Percentiles rank a stretch among this genome's conserved stretches.
Evolutionary conservation across 768 basidiomycete species (phyloP).

Genomic region (Crassisporium funariophilum): DNA sequence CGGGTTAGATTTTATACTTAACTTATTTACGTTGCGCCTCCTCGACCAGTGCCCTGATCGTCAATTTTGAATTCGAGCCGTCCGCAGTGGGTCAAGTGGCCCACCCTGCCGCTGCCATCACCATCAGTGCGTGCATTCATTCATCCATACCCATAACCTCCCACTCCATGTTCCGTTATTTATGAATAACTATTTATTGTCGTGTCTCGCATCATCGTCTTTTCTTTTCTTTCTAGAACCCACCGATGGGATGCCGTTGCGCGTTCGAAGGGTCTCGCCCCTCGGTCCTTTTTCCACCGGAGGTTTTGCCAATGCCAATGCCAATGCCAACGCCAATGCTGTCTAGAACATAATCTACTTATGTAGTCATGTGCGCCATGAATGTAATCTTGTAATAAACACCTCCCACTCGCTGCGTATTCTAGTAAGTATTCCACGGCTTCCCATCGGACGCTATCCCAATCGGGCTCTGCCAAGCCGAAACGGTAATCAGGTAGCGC

Average conservation of each 20-base stretch:
- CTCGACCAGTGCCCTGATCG: slow-evolving; percentile 36
- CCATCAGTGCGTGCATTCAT: slow-evolving; percentile 45
- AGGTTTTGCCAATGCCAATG: no score
- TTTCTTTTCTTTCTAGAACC: slow-evolving; percentile 29
- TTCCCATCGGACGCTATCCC: no score
- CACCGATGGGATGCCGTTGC: slow-evolving; percentile 40
- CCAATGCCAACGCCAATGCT: no score
- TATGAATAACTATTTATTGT: not conserved
- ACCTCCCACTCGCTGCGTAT: no score
- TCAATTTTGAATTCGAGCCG: slow-evolving; percentile 47
- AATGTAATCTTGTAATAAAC: no score
- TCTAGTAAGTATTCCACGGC: no score
- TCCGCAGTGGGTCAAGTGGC: slow-evolving; percentile 40
- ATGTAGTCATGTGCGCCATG: no score
- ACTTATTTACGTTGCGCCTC: not conserved
- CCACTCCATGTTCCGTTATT: not conserved
- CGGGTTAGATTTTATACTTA: not conserved
- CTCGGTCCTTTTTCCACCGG: no score
- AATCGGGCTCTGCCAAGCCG: no score
- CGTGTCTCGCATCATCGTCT: not conserved
- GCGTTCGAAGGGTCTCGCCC: slow-evolving; percentile 20
- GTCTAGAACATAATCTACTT: no score
- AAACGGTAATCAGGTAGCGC: no score
- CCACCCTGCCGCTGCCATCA: slow-evolving; percentile 45
- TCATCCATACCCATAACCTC: no score